A percentile compares a stretch with the other conserved stretches of the same genome.
These are phyloP conservation scores for Carex scoparia DNA, from an alignment of 176 grass and related monocot species.

Conservation along the genomic window DNA sequence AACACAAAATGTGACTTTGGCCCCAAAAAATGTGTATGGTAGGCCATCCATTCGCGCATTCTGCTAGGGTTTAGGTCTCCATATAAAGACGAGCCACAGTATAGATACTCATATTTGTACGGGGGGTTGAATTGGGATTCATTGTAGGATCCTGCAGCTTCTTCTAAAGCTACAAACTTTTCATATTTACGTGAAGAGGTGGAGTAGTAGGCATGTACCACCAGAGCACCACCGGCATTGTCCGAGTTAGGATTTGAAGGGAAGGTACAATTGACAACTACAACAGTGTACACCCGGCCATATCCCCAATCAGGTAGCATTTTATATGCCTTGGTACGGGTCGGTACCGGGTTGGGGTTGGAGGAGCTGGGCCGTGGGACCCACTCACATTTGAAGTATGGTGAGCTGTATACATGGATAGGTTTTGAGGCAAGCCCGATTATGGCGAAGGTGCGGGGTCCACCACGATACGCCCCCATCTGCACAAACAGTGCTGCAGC, in stretches of 20 bases:
- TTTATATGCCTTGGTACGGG: slow-evolving; percentile 79
- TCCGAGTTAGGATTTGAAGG: slow-evolving; percentile 57
- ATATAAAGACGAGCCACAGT: slow-evolving; percentile 90
- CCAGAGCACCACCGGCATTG: slow-evolving; percentile 73
- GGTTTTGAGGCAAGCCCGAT: slow-evolving; percentile 84
- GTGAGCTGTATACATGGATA: slow-evolving; percentile 59
- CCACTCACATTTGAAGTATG: slow-evolving; percentile 98
- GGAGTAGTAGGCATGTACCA: slow-evolving; percentile 90
- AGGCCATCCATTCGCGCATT: slow-evolving; percentile 73
- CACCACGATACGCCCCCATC: slow-evolving; percentile 87
- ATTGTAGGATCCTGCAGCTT: slow-evolving; percentile 60
- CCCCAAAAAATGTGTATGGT: slow-evolving; percentile 81
- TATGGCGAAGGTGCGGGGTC: slow-evolving; percentile 58
- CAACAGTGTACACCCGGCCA: slow-evolving; percentile 80
- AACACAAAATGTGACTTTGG: slow-evolving; percentile 78
- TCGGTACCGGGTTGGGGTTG: slow-evolving; percentile 34
- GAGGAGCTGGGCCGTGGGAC: slow-evolving; percentile 35
- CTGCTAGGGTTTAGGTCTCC: slow-evolving; percentile 61
- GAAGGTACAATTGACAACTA: slow-evolving; percentile 93
- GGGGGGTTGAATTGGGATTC: slow-evolving; percentile 42
- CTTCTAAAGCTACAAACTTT: slow-evolving; percentile 68
- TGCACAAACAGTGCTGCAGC: slow-evolving; percentile 82
- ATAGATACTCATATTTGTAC: slow-evolving; percentile 80
- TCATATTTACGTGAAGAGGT: slow-evolving; percentile 60
- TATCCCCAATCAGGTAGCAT: slow-evolving; percentile 94